Conservation (phyloP, 768 basidiomycete species). For the Ramaria sp. region DNA sequence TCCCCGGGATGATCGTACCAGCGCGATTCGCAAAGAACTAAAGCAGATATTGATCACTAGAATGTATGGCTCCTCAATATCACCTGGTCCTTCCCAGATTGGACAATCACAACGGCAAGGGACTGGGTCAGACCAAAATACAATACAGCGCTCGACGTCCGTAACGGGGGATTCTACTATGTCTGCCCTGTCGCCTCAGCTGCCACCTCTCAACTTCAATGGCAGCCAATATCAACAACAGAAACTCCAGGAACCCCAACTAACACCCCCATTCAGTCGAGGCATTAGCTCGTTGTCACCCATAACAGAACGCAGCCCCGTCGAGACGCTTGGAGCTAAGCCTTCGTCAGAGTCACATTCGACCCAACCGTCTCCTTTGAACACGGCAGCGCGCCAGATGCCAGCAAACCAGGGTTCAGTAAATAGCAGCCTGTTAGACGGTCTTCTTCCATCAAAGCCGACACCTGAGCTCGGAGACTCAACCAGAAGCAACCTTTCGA, state of each 20-base stretch:
- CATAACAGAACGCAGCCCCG: constrained; percentile 43
- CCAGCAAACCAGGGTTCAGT: background rate
- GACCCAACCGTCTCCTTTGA: background rate
- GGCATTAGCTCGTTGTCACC: constrained; percentile 36
- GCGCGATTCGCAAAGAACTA: constrained; percentile 50
- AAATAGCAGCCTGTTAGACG: too few species aligned
- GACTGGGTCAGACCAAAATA: constrained; percentile 2
- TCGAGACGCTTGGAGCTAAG: background rate
- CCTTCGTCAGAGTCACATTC: background rate
- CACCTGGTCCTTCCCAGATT: background rate
- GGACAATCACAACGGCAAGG: constrained; percentile 2
- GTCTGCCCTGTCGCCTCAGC: constrained; percentile 15
- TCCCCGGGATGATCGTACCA: constrained; percentile 68
- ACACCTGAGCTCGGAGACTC: too few species aligned
- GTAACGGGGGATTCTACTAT: background rate
- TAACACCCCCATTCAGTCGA: constrained; percentile 11
- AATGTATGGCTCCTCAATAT: constrained; percentile 34
- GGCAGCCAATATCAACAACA: constrained; percentile 15
- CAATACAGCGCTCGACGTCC: too few species aligned
- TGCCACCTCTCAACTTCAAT: constrained; percentile 16
- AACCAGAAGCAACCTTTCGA: too few species aligned
- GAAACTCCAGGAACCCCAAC: constrained; percentile 19
- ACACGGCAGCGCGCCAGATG: constrained; percentile 10
- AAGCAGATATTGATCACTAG: constrained; percentile 51
- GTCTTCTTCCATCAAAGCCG: too few species aligned